Base-by-base conservation (phyloP, 1,139 yeast genomes). In the Eremothecium sinecaudum region DNA sequence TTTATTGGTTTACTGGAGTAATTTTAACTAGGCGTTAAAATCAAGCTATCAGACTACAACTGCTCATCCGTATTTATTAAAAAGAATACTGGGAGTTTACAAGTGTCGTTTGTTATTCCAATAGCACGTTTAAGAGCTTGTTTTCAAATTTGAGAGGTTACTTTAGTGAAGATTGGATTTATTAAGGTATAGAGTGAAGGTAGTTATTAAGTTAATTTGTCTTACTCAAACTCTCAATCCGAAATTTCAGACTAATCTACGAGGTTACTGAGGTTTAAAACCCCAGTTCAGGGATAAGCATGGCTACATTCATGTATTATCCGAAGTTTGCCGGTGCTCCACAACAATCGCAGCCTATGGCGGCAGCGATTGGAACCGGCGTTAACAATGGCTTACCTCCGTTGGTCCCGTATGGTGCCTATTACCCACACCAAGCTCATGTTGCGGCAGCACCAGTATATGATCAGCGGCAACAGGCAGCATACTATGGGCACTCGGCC, bases 201-300 rank as follows among this genome's bases (percentile, higher is more conserved):
- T 47, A 51, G 53, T 51, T 51, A 51, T 51, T 51, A 41, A 40
- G 45, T 51, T 51, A 51, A 48, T 51, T 47, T 48, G 54, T 50
- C 55, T 45, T 41, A 35, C 39, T 35, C 41, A 37, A 36, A 34
- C 22, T 36, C 31, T 32, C 32, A 12, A 24, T 24, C 28, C 28
- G 10, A 10, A 12, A 14, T 24, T 24, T 12, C 18, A 32, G 31
- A 11, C 31, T 28, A 24, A 13, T 13, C 24, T 4, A n/a, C n/a
- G 13, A 13, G 24, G 12, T 21, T 21, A n/a, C n/a, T n/a, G n/a
- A n/a, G n/a, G n/a, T n/a, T n/a, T n/a, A 21, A 11, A 21, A 21
- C 13, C n/a, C n/a, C 13, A 21, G 13, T 21, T 24, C 28, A 12
- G 14, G n/a, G 28, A 24, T 12, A 33, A 22, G 15, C 27, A 44